Conservation (phyloP, 2,329 filamentous ascomycete genomes). For the Xylaria sp. region DNA sequence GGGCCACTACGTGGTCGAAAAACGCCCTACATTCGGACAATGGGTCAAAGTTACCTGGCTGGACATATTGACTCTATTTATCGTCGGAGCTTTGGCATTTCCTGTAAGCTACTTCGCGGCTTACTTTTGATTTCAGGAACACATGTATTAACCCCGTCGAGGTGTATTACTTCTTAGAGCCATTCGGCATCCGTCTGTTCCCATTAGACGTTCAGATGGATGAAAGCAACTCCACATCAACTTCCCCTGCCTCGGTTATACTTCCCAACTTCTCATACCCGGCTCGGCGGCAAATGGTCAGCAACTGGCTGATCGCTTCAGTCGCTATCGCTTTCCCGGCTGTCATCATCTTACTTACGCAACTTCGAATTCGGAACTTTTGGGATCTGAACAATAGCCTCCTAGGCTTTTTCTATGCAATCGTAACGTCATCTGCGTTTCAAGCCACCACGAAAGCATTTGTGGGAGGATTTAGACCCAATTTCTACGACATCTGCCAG, state of each 20-base stretch:
- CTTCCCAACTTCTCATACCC: slow-evolving; percentile 19
- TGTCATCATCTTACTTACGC: slow-evolving; percentile 59
- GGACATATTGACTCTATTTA: slow-evolving; percentile 64
- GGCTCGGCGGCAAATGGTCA: slow-evolving; percentile 20
- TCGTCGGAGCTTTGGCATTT: slow-evolving; percentile 53
- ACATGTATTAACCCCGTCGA: slow-evolving; percentile 14
- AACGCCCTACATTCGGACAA: slow-evolving; percentile 41
- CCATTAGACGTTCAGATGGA: slow-evolving; percentile 14
- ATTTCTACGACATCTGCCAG: slow-evolving; percentile 69
- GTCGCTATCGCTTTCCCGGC: slow-evolving; percentile 64
- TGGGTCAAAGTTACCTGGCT: slow-evolving; percentile 65
- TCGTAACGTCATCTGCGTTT: slow-evolving; percentile 65
- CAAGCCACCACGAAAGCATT: slow-evolving; percentile 71
- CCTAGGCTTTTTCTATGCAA: slow-evolving; percentile 64
- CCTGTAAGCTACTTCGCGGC: slow-evolving; percentile 33
- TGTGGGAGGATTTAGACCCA: slow-evolving; percentile 66
- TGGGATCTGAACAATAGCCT: slow-evolving; percentile 68
- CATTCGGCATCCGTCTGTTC: slow-evolving; percentile 21
- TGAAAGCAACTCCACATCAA: not conserved
- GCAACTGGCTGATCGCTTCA: slow-evolving; percentile 21
- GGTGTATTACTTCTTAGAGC: slow-evolving; percentile 28
- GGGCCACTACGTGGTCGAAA: slow-evolving; percentile 18
- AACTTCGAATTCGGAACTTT: slow-evolving; percentile 61
- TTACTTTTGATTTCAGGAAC: not conserved
- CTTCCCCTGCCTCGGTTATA: slow-evolving; percentile 14